Conservation (phyloP, 805 yeast genomes). For the Candida silvicultrix region DNA sequence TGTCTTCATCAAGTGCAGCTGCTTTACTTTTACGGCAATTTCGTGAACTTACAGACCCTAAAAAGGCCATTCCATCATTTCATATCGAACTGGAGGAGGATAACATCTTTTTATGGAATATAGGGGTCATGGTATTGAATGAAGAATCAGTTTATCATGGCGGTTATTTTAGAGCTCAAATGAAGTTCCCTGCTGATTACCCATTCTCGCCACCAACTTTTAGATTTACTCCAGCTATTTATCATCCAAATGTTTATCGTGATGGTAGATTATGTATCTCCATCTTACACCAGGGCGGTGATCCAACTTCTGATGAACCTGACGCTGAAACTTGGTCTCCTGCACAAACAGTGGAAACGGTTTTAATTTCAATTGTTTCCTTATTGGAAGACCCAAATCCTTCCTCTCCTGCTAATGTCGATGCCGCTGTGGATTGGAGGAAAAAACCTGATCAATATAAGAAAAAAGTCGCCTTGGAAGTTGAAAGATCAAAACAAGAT, state of each 20-base stretch:
- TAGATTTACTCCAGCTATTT: conserved; percentile 87
- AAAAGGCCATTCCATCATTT: conserved; percentile 67
- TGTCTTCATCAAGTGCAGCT: conserved; percentile 46
- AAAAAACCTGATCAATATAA: conserved; percentile 73
- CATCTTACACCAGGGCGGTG: conserved; percentile 87
- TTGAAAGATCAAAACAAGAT: conserved; percentile 74
- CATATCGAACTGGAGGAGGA: conserved; percentile 65
- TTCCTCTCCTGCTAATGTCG: conserved; percentile 92
- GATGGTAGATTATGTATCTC: conserved; percentile 93
- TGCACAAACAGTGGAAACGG: conserved; percentile 88
- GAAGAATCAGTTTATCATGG: conserved; percentile 90
- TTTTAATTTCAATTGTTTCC: conserved; percentile 83
- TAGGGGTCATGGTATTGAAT: conserved; percentile 88
- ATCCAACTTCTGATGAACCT: conserved; percentile 83
- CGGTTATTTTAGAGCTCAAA: conserved; percentile 89
- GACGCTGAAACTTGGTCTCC: conserved; percentile 94
- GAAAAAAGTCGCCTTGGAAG: conserved; percentile 72
- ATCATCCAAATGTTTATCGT: conserved; percentile 91
- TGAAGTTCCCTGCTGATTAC: conserved; percentile 87
- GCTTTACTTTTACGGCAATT: conserved; percentile 88
- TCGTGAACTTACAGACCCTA: conserved; percentile 89
- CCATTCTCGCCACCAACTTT: conserved; percentile 93
- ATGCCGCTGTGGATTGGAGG: conserved; percentile 88
- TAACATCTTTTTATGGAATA: conserved; percentile 64
- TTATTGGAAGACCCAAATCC: conserved; percentile 91